These are phyloP conservation scores for Hypoxylon lenormandii DNA, from an alignment of 495 filamentous ascomycete species.

Conservation along the genomic window DNA sequence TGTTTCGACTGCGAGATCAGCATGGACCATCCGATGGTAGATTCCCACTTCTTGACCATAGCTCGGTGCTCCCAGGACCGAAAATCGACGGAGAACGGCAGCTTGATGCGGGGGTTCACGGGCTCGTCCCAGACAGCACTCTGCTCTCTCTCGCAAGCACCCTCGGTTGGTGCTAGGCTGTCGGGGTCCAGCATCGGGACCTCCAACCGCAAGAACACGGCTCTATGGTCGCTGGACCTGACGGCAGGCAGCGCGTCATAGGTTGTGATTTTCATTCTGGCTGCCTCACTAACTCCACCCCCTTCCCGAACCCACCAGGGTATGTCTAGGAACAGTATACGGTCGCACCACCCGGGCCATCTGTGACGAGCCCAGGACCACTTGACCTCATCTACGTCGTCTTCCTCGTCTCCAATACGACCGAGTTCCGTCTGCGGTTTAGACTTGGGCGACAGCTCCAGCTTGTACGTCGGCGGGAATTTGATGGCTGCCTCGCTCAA, in stretches of 20 bases:
- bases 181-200: conserved; percentile 65
- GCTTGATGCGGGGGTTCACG: conserved; percentile 52
- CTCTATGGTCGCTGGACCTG: conserved; percentile 82
- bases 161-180: conserved; percentile 45
- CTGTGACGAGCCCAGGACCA: conserved; percentile 84
- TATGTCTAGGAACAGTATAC: conserved; percentile 80
- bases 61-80: conserved; percentile 59
- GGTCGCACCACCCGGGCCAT: conserved; percentile 94
- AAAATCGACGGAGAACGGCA: conserved; percentile 58
- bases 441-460: conserved; percentile 62
- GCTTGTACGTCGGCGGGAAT: conserved; percentile 95
- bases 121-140: conserved; percentile 1
- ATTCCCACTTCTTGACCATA: conserved; percentile 56
- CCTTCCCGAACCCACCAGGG: conserved; percentile 58
- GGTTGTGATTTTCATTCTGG: conserved; percentile 61
- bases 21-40: conserved; percentile 61
- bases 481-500: conserved; percentile 76
- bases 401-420: conserved; percentile 41
- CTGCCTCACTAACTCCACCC: conserved; percentile 19
- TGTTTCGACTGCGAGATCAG: conserved; percentile 59
- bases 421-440: conserved; percentile 52
- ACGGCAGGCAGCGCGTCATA: conserved; percentile 83
- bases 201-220: conserved; percentile 75
- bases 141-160: conserved; percentile 18
- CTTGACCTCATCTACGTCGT: conserved; percentile 55